Base-by-base conservation (phyloP, 257 asterid genomes). In the Catharanthus roseus region DNA sequence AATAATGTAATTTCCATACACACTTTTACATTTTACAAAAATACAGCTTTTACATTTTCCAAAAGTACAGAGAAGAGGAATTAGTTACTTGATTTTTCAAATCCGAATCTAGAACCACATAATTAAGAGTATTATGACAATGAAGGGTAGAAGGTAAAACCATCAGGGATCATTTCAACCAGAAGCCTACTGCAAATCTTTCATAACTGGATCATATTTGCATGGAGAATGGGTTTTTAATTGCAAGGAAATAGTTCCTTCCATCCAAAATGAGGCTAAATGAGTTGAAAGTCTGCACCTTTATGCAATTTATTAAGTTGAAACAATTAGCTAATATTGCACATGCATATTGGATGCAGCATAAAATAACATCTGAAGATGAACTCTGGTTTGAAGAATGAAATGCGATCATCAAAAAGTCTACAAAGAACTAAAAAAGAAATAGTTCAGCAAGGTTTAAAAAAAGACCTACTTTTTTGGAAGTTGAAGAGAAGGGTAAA, bases 381-480 rank as follows among this genome's bases (percentile, higher is more conserved):
- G 21, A 49, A 49, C 5, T 19, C 8, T 49, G 10, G 23, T 5
- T 18, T 16, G 55, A 7, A 49, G 55, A 16, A 49, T 16, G 23
- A 19, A 49, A 16, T 16, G 55, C 3, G 19, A 49, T 49, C 55
- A 49, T 0, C 23, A 13, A 47, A 10, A 2, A 49, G 23, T 23
- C 23, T 49, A 49, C 2, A 49, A 49, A 49, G 55, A 19, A 53
- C 23, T 53, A 18, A 12, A 2, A 2, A 53, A n/a, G 58, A 23
- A 53, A 53, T 18, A 53, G 4, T 49, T 4, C 49, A 42, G 49
- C 28, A 6, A 21, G 24, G 9, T 1, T 15, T 7, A 51, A n/a
- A 23, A 9, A 36, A 63, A 63, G 29, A 76, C 89, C 79, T 82
- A 90, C 97, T 84, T 90, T 67, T 81, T 81, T 21, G 97, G 96